phyloP scores from a whole-genome alignment of 805 yeast genomes.

The Candida methanosorbosa region DNA sequence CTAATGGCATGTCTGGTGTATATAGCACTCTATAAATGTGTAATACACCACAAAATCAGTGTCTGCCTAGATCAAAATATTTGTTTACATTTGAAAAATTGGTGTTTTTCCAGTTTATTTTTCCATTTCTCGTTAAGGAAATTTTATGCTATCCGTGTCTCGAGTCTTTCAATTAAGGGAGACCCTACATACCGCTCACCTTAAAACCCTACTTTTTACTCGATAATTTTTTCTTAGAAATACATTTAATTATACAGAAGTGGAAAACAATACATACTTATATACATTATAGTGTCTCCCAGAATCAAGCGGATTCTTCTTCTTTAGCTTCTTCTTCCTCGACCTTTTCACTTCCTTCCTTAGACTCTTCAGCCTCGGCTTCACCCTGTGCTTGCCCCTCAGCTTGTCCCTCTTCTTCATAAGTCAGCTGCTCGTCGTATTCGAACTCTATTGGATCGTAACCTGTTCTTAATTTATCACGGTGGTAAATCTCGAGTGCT shows the following conservation, averaged over 20 bases:
- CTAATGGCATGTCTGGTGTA: conserved; percentile 9
- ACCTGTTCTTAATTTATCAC: conserved; percentile 61
- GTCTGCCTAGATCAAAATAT: too few species aligned
- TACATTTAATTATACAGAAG: too few species aligned
- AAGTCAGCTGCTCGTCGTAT: conserved; percentile 47
- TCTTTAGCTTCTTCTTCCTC: conserved; percentile 1
- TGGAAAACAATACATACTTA: too few species aligned
- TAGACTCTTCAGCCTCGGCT: conserved; percentile 3
- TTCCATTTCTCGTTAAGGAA: too few species aligned
- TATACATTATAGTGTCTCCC: too few species aligned
- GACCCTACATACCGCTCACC: not conserved
- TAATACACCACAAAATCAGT: too few species aligned
- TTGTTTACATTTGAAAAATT: not conserved
- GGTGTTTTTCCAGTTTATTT: too few species aligned
- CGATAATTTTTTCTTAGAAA: too few species aligned
- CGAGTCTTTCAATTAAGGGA: not conserved
- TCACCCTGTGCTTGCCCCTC: conserved; percentile 20
- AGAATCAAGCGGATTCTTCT: too few species aligned
- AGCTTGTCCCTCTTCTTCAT: conserved; percentile 26
- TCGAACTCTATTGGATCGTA: conserved; percentile 77
- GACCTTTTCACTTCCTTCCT: not conserved
- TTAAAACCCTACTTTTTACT: not conserved
- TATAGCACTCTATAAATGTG: too few species aligned
- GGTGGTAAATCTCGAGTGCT: conserved; percentile 53
- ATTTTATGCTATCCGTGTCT: not conserved